phyloP scores from a whole-genome alignment of 2,329 filamentous ascomycete genomes.

The Hypomyces perniciosus region DNA sequence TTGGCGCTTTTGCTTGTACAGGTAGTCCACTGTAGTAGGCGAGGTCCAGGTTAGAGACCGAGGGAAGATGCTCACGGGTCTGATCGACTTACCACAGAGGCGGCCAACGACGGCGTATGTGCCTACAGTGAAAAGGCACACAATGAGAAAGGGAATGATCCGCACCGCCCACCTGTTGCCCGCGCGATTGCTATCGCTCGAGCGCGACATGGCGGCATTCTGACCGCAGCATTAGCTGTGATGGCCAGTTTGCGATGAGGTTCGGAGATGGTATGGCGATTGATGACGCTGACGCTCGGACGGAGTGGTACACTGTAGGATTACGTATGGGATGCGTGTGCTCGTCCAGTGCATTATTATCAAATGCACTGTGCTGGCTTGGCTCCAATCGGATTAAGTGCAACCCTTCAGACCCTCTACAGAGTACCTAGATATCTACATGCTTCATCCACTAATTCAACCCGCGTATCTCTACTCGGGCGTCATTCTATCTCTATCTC shows the following conservation, averaged over 20 bases:
- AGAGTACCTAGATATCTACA: no score
- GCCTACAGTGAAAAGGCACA: slow-evolving; percentile 60
- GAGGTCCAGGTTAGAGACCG: neutral
- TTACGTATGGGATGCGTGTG: no score
- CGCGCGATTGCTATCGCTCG: slow-evolving; percentile 22
- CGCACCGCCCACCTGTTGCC: slow-evolving; percentile 36
- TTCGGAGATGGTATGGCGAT: neutral
- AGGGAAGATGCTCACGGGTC: neutral
- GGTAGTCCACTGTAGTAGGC: slow-evolving; percentile 54
- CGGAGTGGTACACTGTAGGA: no score
- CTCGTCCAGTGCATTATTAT: no score
- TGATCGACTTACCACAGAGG: slow-evolving; percentile 55
- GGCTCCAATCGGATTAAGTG: no score
- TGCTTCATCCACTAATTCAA: no score
- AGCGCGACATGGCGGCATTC: slow-evolving; percentile 28
- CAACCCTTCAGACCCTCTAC: no score
- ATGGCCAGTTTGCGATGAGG: neutral
- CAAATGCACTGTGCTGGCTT: no score
- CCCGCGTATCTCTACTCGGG: no score
- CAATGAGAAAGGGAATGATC: slow-evolving; percentile 63
- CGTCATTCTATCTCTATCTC: no score
- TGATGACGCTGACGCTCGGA: neutral
- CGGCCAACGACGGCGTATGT: slow-evolving; percentile 65
- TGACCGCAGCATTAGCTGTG: slow-evolving; percentile 13
- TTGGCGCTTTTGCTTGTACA: slow-evolving; percentile 47